phyloP scores from a whole-genome alignment of 2,329 filamentous ascomycete genomes.

The Magnaporthales sp. region DNA sequence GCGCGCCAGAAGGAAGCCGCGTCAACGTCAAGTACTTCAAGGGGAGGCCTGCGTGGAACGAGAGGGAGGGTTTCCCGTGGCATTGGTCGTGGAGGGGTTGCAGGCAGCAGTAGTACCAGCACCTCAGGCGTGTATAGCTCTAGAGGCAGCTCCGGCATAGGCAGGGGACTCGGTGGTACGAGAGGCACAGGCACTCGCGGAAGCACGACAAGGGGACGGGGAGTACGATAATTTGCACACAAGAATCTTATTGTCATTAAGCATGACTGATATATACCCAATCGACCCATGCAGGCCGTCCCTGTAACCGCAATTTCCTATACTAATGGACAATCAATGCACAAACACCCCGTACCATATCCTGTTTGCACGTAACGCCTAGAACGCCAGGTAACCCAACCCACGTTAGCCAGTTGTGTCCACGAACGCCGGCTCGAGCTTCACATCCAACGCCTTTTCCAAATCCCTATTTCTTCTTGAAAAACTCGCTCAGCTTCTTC shows the following conservation, averaged over 20 bases:
- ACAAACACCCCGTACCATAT: background rate
- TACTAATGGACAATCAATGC: background rate
- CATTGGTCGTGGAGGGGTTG: background rate
- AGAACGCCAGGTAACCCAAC: conserved; percentile 9
- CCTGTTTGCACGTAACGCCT: background rate
- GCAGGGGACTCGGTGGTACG: conserved; percentile 35
- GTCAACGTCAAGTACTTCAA: conserved; percentile 4
- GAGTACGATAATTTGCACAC: conserved; percentile 9
- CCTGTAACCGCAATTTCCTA: background rate
- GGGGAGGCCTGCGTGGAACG: background rate
- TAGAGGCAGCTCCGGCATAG: conserved; percentile 31
- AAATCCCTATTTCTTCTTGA: conserved; percentile 53
- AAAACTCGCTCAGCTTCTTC: conserved; percentile 96
- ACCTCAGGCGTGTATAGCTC: conserved; percentile 20
- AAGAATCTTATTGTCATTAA: background rate
- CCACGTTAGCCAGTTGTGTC: background rate
- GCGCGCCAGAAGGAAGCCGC: conserved; percentile 36
- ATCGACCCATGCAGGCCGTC: background rate
- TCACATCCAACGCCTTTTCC: background rate
- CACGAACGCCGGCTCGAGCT: background rate
- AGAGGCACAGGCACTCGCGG: conserved; percentile 47
- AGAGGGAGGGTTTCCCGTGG: background rate
- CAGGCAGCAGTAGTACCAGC: conserved; percentile 11
- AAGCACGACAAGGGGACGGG: conserved; percentile 21
- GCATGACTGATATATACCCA: background rate